Conservation (phyloP, 2,329 filamentous ascomycete species). For the Diplodia mutila region DNA sequence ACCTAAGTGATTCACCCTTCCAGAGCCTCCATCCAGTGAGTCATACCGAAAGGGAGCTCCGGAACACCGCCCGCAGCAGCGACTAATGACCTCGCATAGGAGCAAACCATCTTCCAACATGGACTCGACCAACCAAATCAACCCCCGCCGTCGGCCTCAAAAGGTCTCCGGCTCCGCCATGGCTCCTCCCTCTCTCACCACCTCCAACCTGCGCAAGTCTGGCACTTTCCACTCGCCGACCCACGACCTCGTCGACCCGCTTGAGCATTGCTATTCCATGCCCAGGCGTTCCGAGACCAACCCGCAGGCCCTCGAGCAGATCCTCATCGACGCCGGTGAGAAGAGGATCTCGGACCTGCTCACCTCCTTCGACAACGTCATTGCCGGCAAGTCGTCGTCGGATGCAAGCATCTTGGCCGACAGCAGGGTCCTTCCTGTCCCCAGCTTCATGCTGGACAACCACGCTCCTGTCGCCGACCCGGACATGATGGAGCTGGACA, state of each 20-base stretch:
- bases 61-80: conserved; percentile 16
- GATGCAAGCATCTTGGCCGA: conserved; percentile 49
- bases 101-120: conserved; percentile 34
- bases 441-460: conserved; percentile 47
- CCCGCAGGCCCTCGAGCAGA: conserved; percentile 53
- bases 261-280: conserved; percentile 47
- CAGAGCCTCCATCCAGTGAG: conserved; percentile 7
- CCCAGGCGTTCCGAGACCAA: conserved; percentile 54
- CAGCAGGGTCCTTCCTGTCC: conserved; percentile 54
- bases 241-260: conserved; percentile 43
- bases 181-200: conserved; percentile 37
- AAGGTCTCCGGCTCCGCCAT: conserved; percentile 36
- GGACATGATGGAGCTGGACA: conserved; percentile 45
- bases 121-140: conserved; percentile 42
- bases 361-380: conserved; percentile 50
- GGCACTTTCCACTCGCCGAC: conserved; percentile 54
- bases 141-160: conserved; percentile 53
- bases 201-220: conserved; percentile 51
- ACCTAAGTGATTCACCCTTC: conserved; percentile 1
- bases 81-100: conserved; percentile 4
- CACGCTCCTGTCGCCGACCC: conserved; percentile 37
- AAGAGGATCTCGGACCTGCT: conserved; percentile 51
- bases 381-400: conserved; percentile 40
- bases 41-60: conserved; percentile 10
- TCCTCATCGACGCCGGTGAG: conserved; percentile 51